These are phyloP conservation scores for Talaromyces piceae DNA, from an alignment of 2,329 filamentous ascomycete species.

Conservation along the genomic window DNA sequence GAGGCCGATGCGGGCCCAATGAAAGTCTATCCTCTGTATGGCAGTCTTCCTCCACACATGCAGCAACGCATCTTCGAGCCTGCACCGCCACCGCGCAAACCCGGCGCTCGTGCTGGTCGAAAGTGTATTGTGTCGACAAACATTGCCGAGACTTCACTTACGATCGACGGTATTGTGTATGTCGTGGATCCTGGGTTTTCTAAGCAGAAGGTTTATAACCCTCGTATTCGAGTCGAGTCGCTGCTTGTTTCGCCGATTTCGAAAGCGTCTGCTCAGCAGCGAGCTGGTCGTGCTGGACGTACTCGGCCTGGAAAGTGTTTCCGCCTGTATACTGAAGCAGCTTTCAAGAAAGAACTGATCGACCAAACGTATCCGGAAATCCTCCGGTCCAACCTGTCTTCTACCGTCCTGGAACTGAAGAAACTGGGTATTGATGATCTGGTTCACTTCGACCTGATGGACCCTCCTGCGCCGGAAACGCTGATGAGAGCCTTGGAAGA, in stretches of 20 bases:
- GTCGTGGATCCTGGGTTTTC: constrained; percentile 99
- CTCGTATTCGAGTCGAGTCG: constrained; percentile 90
- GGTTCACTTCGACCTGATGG: constrained; percentile 98
- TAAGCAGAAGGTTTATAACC: constrained; percentile 99
- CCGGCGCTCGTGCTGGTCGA: constrained; percentile 77
- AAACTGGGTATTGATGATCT: constrained; percentile 93
- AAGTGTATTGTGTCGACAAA: constrained; percentile 95
- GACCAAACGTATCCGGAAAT: constrained; percentile 97
- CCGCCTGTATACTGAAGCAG: constrained; percentile 86
- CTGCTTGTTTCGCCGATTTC: constrained; percentile 96
- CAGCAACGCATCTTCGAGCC: constrained; percentile 95
- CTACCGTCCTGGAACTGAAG: constrained; percentile 92
- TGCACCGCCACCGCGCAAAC: constrained; percentile 63
- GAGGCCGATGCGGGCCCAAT: constrained; percentile 89
- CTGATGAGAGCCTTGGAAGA: constrained; percentile 97
- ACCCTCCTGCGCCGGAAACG: constrained; percentile 93
- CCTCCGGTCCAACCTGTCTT: constrained; percentile 85
- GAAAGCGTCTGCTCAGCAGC: constrained; percentile 92
- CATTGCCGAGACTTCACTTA: constrained; percentile 95
- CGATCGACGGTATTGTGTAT: constrained; percentile 97
- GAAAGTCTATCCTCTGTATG: constrained; percentile 87
- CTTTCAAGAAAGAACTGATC: constrained; percentile 96
- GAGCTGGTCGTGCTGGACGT: constrained; percentile 98
- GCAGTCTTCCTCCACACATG: constrained; percentile 81
- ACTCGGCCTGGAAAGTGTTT: constrained; percentile 98